Conservation (phyloP, 2,329 filamentous ascomycete genomes). For the Setomelanomma holmii region DNA sequence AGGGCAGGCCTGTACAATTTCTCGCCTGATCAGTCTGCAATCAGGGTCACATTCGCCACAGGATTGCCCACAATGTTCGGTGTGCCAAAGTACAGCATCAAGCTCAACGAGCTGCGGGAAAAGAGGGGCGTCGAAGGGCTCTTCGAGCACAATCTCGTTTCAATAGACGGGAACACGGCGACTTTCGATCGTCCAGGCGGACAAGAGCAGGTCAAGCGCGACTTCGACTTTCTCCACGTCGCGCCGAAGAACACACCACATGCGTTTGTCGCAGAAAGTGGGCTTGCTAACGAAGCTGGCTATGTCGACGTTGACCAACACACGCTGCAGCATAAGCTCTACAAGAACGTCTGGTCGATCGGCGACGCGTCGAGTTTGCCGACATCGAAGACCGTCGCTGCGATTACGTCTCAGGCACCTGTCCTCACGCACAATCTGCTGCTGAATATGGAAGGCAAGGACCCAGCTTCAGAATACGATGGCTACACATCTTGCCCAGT, state of each 20-base stretch:
- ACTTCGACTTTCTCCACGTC: conserved; percentile 49
- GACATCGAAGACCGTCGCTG: conserved; percentile 50
- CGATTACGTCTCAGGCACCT: conserved; percentile 48
- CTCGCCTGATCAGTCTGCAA: conserved; percentile 31
- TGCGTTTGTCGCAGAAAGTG: conserved; percentile 45
- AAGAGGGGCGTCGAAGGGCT: conserved; percentile 48
- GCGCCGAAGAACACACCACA: conserved; percentile 49
- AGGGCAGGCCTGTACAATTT: conserved; percentile 43
- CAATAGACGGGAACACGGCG: conserved; percentile 48
- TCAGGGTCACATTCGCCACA: conserved; percentile 49
- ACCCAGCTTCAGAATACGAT: conserved; percentile 37
- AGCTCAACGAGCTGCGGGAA: conserved; percentile 44
- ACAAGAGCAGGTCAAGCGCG: conserved; percentile 32
- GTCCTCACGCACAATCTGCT: conserved; percentile 48
- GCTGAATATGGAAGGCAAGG: conserved; percentile 33
- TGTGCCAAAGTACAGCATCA: conserved; percentile 48
- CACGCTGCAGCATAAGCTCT: conserved; percentile 49
- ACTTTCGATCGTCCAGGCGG: conserved; percentile 38
- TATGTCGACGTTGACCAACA: conserved; percentile 47
- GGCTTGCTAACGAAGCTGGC: conserved; percentile 44
- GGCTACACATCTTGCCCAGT: conserved; percentile 52
- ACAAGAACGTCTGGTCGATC: conserved; percentile 48
- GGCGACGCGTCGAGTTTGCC: conserved; percentile 49
- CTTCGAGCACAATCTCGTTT: conserved; percentile 48
- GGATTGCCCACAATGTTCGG: conserved; percentile 51